phyloP scores from a whole-genome alignment of 345 rosid genomes.

The Clarkia xantiana region DNA sequence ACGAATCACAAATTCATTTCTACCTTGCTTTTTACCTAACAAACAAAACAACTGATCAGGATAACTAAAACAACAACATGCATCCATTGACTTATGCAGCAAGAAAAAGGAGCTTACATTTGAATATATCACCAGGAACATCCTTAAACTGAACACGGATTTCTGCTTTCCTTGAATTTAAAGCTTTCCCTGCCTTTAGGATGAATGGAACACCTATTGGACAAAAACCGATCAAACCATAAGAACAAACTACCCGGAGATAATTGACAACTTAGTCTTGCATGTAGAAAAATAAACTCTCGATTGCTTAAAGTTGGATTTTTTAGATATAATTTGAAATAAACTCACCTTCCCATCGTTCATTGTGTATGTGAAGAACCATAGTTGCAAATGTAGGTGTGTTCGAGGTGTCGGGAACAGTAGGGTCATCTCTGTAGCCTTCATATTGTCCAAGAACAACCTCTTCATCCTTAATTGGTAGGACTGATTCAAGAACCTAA shows the following conservation, averaged over 20 bases:
- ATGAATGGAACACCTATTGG: constrained; percentile 88
- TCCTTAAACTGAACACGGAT: constrained; percentile 97
- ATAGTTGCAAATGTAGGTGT: constrained; percentile 90
- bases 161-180: constrained; percentile 94
- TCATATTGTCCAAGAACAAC: constrained; percentile 93
- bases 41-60: constrained; percentile 4
- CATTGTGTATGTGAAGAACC: constrained; percentile 74
- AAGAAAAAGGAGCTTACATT: constrained; percentile 27
- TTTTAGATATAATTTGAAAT: too few relatives aligned
- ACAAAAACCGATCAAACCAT: neutral
- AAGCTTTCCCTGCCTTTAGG: constrained; percentile 94
- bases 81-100: too few relatives aligned
- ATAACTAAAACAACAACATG: too few relatives aligned
- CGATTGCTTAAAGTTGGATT: too few relatives aligned
- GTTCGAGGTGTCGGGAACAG: constrained; percentile 85
- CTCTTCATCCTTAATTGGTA: constrained; percentile 82
- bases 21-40: constrained; percentile 84
- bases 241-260: too few relatives aligned
- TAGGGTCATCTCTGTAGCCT: constrained; percentile 85
- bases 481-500: constrained; percentile 92
- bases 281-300: too few relatives aligned
- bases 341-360: constrained; percentile 94
- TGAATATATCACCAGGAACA: constrained; percentile 95
- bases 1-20: constrained; percentile 95
- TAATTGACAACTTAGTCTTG: too few relatives aligned